A percentile compares a stretch with the other conserved stretches of the same genome.
Evolutionary conservation across 2,329 filamentous ascomycete species (phyloP).

Genomic region (Cladosporium sp.): DNA sequence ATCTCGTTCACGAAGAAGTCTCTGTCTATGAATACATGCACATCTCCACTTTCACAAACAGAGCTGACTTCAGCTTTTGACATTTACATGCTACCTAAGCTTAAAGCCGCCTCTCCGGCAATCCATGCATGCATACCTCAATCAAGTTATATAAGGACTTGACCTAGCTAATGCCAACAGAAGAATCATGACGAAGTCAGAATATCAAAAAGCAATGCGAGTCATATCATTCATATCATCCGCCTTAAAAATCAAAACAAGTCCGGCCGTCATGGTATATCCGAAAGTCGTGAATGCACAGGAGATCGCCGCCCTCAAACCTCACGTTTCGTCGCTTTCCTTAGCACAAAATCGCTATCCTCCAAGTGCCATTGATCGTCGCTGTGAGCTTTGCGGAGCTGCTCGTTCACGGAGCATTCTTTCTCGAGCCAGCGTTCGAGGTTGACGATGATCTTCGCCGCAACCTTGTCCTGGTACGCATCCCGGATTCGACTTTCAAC

Average conservation of each 20-base stretch:
- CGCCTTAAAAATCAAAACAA: conserved; percentile 6
- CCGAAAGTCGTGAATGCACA: conserved; percentile 14
- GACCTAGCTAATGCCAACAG: neutral
- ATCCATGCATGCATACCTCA: neutral
- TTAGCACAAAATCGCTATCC: neutral
- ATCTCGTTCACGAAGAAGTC: neutral
- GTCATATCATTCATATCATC: neutral
- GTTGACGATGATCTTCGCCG: conserved; percentile 26
- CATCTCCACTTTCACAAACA: neutral
- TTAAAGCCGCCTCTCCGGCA: neutral
- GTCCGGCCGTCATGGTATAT: conserved; percentile 14
- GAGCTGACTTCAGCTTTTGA: neutral
- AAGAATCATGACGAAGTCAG: neutral
- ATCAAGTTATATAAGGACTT: conserved; percentile 7
- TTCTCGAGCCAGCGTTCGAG: conserved; percentile 23
- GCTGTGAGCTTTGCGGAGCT: conserved; percentile 6
- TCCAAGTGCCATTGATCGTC: conserved; percentile 1
- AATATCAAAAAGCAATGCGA: neutral
- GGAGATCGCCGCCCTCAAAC: neutral
- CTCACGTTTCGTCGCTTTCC: neutral
- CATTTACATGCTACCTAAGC: conserved; percentile 12
- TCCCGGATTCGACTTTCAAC: conserved; percentile 18
- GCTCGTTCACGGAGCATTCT: neutral
- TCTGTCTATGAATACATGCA: neutral
- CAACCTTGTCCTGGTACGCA: conserved; percentile 17